phyloP scores from a whole-genome alignment of 495 filamentous ascomycete species.

The Margaritispora aquatica region DNA sequence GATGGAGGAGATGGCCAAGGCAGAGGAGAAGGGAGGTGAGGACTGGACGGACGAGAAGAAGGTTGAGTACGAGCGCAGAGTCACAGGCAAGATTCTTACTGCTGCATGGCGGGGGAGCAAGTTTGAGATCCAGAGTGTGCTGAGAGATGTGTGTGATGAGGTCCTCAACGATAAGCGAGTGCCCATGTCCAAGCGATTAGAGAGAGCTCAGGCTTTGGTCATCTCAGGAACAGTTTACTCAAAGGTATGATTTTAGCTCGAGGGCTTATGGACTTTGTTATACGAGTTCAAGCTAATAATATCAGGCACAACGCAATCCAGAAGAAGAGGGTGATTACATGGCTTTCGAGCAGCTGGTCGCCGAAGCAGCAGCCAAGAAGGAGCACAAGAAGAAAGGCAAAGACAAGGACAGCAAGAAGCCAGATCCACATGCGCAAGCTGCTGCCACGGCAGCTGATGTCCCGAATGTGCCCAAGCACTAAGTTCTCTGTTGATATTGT shows the following conservation, averaged over 20 bases:
- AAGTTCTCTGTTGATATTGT: background rate
- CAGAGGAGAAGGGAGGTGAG: constrained; percentile 91
- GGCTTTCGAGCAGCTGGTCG: constrained; percentile 97
- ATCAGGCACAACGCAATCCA: constrained; percentile 78
- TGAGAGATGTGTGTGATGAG: constrained; percentile 76
- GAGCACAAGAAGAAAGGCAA: constrained; percentile 74
- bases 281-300: background rate
- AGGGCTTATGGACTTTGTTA: background rate
- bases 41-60: constrained; percentile 99
- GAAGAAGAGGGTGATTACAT: constrained; percentile 99
- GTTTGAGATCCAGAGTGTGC: constrained; percentile 95
- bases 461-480: constrained; percentile 38
- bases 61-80: constrained; percentile 88
- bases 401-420: constrained; percentile 45
- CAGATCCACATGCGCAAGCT: constrained; percentile 17
- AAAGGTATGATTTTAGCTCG: constrained; percentile 51
- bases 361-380: constrained; percentile 92
- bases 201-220: constrained; percentile 84
- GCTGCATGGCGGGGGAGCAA: constrained; percentile 96
- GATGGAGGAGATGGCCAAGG: constrained; percentile 97
- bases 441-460: constrained; percentile 34
- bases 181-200: constrained; percentile 73
- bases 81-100: constrained; percentile 97
- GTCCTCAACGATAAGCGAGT: constrained; percentile 75
- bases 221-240: constrained; percentile 82